Base-by-base conservation (phyloP, 2,329 filamentous ascomycete genomes). In the Paradendryphiella salina region DNA sequence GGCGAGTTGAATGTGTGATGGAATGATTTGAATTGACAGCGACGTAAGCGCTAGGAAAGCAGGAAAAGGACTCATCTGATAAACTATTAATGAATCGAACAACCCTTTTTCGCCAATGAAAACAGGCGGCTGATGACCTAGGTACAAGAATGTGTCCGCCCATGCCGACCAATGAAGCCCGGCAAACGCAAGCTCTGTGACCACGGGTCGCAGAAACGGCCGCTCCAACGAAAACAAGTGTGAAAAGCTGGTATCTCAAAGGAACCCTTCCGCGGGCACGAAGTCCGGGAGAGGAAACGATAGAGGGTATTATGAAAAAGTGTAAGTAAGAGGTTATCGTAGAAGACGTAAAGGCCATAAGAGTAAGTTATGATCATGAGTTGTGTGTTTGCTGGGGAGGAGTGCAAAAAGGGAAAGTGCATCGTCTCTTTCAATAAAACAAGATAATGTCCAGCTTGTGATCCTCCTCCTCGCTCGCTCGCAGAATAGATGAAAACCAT, bases 371-470 rank as follows among this genome's bases (percentile, higher is more conserved):
- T 44, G 53, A 42, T 39, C 20, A 34, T 28, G 14, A 28, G 29
- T 26, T 40, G 14, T 21, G 38, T 31, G 36, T 9, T 18, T 38
- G 37, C 37, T 29, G 14, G 29, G 28, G 34, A 38, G 26, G 28
- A 29, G 37, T 31, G 36, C 37, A 43, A 46, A 13, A 46, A 48
- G 42, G 36, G 36, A 44, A 50, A 46, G 34, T 28, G 36, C 32
- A 36, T 54, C 54, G 44, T 57, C 52, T 55, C 54, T 57, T 57
- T 51, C 43, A 51, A 43, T 55, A 52, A 57, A 47, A 52, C 36
- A 51, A 46, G 14, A 39, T 32, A 32, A 31, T 39, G 21, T 37
- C 40, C 34, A 46, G 47, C 31, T 40, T 40, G 31, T 46, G 26
- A 46, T 40, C 41, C 29, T 48, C 38, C 21, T 34, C 38, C 26